Evolutionary conservation across 768 basidiomycete species (phyloP), one percentile per base, ranked within the genome.

Genomic region (Lactarius indigo): DNA sequence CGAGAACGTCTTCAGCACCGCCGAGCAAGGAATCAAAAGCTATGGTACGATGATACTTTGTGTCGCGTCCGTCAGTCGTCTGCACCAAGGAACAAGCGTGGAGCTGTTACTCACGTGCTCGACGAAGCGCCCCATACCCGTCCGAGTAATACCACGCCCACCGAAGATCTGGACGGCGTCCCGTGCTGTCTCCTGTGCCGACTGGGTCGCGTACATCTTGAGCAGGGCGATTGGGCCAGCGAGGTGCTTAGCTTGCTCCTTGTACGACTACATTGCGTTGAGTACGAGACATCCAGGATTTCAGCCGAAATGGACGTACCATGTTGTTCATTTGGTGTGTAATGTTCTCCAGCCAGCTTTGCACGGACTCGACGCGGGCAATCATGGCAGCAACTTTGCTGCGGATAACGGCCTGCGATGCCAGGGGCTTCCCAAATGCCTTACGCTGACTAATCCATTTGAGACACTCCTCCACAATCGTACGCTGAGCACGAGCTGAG

Each of bases 391-490:
- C 94, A 57, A 98, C 77, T 81, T 95, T 97, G 54, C 85, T 78
- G 26, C 96, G 87, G 72, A 98, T 91, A 65, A 98, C 91, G 0
- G 95, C 86, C 73, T 94, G 91, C 3, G 89, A 85, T 68, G 85
- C 84, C 50, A 96, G 79, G 3, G 90, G 92, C 76, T 91, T 95
- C 59, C 95, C 96, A 72, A 96, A 96, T 10, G 93, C 95, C 72
- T 92, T 89, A 50, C 96, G 87, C 75, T 97, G 94, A 61, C 83
- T 85, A 3, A 87, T 82, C 96, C 96, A 98, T 86, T 91, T 89
- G 70, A 96, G 74, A 73, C 92, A 94, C 77, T 95, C 94, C 72
- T 96, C 94, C 47, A 93, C 84, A 73, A 85, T 82, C 28, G 76
- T 59, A 37, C 94, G 86, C 71, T 94, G 92, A 28, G 79, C 75